Evolutionary conservation across 2,329 filamentous ascomycete species (phyloP).

Genomic region (Colletotrichum lupini): DNA sequence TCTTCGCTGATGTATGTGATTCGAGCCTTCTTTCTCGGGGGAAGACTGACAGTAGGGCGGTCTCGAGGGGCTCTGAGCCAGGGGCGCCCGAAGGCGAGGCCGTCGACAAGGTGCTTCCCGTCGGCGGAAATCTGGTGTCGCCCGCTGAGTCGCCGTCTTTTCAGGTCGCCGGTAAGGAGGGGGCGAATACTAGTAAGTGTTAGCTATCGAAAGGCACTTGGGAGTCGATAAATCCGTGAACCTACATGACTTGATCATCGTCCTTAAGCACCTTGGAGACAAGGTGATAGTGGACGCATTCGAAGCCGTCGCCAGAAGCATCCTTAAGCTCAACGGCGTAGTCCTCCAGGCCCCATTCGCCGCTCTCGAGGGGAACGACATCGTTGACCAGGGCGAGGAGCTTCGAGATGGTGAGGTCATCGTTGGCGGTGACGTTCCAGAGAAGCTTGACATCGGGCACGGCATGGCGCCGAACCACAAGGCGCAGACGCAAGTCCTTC

Average conservation of each 20-base stretch:
- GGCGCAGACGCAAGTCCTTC: slow-evolving; percentile 74
- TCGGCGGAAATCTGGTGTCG: slow-evolving; percentile 83
- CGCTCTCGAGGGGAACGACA: slow-evolving; percentile 82
- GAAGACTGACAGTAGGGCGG: slow-evolving; percentile 77
- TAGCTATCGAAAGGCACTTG: slow-evolving; percentile 4
- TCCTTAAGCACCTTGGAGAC: slow-evolving; percentile 78
- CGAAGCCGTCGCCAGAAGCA: slow-evolving; percentile 71
- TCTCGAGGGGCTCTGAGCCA: slow-evolving; percentile 68
- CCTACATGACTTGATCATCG: slow-evolving; percentile 85
- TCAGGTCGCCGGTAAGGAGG: slow-evolving; percentile 79
- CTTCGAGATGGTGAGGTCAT: slow-evolving; percentile 77
- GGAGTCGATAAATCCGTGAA: not conserved
- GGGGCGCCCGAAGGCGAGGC: slow-evolving; percentile 83
- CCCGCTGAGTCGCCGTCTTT: slow-evolving; percentile 77
- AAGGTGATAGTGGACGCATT: slow-evolving; percentile 87
- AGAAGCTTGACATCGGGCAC: slow-evolving; percentile 79
- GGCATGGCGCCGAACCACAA: slow-evolving; percentile 78
- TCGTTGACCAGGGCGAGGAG: slow-evolving; percentile 84
- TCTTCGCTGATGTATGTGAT: slow-evolving; percentile 53
- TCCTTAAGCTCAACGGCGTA: slow-evolving; percentile 82
- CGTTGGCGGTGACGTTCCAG: slow-evolving; percentile 71
- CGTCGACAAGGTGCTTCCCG: slow-evolving; percentile 86
- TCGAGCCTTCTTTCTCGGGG: slow-evolving; percentile 76
- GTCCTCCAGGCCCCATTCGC: slow-evolving; percentile 88
- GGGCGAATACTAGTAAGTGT: slow-evolving; percentile 74